Evolutionary conservation across 345 rosid species (phyloP), one percentile per base, ranked within the genome.

Genomic region (Camelina laxa): DNA sequence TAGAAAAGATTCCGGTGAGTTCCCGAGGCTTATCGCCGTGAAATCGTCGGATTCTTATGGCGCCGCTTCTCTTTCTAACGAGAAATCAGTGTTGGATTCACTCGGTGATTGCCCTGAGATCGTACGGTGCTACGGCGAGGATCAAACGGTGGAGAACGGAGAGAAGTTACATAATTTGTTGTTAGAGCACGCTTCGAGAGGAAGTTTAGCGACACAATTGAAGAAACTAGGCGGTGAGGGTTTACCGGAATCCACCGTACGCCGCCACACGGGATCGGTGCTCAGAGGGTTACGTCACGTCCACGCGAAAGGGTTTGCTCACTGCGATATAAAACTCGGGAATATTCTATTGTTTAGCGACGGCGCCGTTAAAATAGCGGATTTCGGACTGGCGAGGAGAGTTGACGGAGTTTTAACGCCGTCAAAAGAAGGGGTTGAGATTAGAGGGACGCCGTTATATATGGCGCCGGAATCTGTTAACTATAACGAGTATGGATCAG

Each of bases 381-480:
- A 93, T 68, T 93, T 91, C 54, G 98, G 97, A 11, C 68, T 91
- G 55, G 85, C 97, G 14, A 88, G 75, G 82, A 83, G 60, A 45
- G 64, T 30, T 39, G 10, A 67, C 73, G 68, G 22, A 49, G 74
- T 22, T 31, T 53, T 60, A 61, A 62, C 71, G 66, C 49, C 63
- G 75, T 66, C 31, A 20, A 66, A 36, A 53, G 69, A 31, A 58
- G 63, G 54, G 19, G 48, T 67, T 48, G 75, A 82, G 83, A 78
- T 84, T 49, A 54, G 92, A 63, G 98, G 98, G 13, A 93, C 98
- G 59, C 89, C 91, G 31, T 69, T 89, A 60, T 89, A 87, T 45
- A 76, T 89, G 86, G 87, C 97, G 20, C 98, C 96, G 13, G 98
- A 93, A 67, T 82, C 96, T 0, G 89, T 91, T 47, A 81, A 74